Conservation (phyloP, 2,329 filamentous ascomycete species). For the Botrytis cinerea region DNA sequence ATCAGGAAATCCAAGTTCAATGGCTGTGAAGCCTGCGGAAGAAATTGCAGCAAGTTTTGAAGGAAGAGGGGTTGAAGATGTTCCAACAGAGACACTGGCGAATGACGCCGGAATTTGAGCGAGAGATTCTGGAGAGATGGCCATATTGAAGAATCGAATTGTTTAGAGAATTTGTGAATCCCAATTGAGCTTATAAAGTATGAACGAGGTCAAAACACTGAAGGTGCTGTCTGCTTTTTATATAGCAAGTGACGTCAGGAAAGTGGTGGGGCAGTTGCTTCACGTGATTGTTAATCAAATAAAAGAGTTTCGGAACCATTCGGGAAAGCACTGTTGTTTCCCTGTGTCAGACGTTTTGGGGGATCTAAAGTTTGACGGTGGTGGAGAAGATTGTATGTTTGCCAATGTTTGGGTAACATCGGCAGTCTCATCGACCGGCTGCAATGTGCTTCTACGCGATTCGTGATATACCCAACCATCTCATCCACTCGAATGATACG, state of each 20-base stretch:
- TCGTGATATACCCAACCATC: slow-evolving; percentile 13
- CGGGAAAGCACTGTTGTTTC: slow-evolving; percentile 18
- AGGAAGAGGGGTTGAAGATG: slow-evolving; percentile 53
- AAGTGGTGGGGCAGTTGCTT: slow-evolving; percentile 2
- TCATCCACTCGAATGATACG: slow-evolving; percentile 18
- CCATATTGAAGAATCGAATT: background rate
- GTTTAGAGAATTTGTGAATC: background rate
- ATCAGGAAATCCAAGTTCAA: slow-evolving; percentile 76
- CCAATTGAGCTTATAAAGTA: background rate
- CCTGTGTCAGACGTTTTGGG: slow-evolving; percentile 13
- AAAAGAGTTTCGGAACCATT: slow-evolving; percentile 21
- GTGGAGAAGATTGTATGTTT: background rate
- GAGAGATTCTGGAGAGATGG: slow-evolving; percentile 29
- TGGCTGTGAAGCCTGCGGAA: slow-evolving; percentile 64
- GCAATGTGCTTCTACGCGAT: slow-evolving; percentile 2
- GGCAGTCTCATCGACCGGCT: slow-evolving; percentile 10
- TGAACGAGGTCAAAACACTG: background rate
- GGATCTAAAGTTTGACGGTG: background rate
- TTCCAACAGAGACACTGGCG: slow-evolving; percentile 58
- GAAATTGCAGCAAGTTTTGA: slow-evolving; percentile 63
- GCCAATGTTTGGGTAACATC: slow-evolving; percentile 2
- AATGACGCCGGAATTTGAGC: slow-evolving; percentile 51
- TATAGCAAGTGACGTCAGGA: slow-evolving; percentile 16
- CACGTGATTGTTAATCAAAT: slow-evolving; percentile 10
- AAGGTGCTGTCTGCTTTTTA: background rate